Evolutionary conservation across 140 eudicot genomes (phyloP), one percentile per base, ranked within the genome.

Genomic region (Ambrosia hybrid): DNA sequence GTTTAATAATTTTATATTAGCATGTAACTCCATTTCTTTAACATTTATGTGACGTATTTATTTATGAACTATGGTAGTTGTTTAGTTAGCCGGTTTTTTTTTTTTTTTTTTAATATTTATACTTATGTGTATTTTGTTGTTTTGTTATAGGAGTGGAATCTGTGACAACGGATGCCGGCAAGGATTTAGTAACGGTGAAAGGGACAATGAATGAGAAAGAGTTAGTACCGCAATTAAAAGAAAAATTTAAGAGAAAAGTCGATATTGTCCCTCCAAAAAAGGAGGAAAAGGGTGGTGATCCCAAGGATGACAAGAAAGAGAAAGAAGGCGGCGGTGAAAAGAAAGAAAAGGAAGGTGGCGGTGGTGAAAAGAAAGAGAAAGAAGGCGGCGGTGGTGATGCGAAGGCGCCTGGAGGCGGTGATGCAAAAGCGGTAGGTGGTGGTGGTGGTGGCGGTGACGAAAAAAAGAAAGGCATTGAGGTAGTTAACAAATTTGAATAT

Each of bases 141-240:
- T 51, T 43, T 46, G 12, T 8, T 36, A 71, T 84, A 94, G 99
- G 99, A 17, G 99, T 94, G 0, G 70, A 90, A 16, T 43, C 83
- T 1, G 94, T 90, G 45, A 60, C 2, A 4, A 66, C 80, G 0
- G 95, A 92, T 41, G 13, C 79, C 5, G 52, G 82, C 51, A 90
- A 86, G 83, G 99, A 94, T 81, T 55, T 82, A 74, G 93, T 88
- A 16, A 84, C 91, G 5, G 91, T 85, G 46, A 88, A 82, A 55
- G 99, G 99, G 58, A 81, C 94, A 65, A 94, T 90, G 97, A 60
- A 94, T 48, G 81, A 86, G 75, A 94, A 90, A 68, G 96, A 90
- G 51, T 82, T 94, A 5, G 34, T 77, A 3, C 85, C 91, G 0
- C 80, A 81, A 30, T 81, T 94, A 55, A 88, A 86, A 46, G 86